Evolutionary conservation across 202 grass and related monocot species (phyloP), one percentile per base, ranked within the genome.

Genomic region (Schoenoplectus tabernaemontani): DNA sequence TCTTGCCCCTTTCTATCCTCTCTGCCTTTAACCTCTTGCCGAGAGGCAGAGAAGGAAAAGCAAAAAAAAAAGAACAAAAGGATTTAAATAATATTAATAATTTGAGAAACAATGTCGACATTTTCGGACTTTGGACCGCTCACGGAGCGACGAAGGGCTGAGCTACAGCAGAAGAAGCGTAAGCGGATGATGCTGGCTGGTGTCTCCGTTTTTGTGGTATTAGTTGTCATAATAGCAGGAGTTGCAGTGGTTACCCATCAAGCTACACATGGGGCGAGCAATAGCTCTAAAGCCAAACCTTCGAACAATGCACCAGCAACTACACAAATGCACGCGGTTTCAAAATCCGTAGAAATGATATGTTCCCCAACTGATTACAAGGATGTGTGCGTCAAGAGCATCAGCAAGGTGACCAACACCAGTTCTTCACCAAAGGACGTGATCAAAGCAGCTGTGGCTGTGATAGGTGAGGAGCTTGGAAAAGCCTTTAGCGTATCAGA

Each of bases 111-210:
- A 53, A 86, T 85, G 78, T 87, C 88, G 43, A 91, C 93, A 63
- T 97, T 91, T 59, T 87, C 84, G 61, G 93, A 97, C 83, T 91
- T 90, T 43, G 93, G 93, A 12, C 90, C 93, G 42, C 90, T 93
- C 69, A 90, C 93, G 2, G 93, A 97, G 89, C 87, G 91, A 4
- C 87, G 91, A 57, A 42, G 46, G 0, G 93, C 91, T 26, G 93
- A 97, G 71, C 86, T 88, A 76, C 73, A 82, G 34, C 89, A 84
- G 84, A 87, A 87, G 82, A 51, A 82, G 66, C 85, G 82, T 8
- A 80, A 82, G 28, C 87, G 82, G 79, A 15, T 97, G 80, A 63
- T 93, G 87, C 73, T 88, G 39, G 91, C 82, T 9, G 87, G 19
- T 11, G 83, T 81, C 5, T 83, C 84, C 0, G 84, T 64, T 1